Base-by-base conservation (phyloP, 140 eudicot genomes). In the Flaveria floridana region DNA sequence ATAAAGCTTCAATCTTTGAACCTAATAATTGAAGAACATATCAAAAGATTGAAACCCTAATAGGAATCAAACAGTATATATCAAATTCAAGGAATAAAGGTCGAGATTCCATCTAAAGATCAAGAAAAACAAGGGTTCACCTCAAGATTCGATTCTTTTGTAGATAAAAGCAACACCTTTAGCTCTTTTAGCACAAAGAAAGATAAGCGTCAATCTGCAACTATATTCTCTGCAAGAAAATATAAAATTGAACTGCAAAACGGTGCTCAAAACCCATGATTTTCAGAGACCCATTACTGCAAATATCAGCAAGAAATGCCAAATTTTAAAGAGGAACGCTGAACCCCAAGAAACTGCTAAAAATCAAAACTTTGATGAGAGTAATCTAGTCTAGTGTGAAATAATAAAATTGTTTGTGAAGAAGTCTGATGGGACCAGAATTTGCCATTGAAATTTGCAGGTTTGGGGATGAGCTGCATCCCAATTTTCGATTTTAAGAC, bases 151-250 rank as follows among this genome's bases (percentile, higher is more conserved):
- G 76, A 69, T 68, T 75, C 76, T 39, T 56, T 47, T 68, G 72
- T 9, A 68, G 62, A 53, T 19, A 68, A 74, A 80, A 61, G 44
- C 41, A 21, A 50, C 76, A 48, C 6, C 84, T 80, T 80, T 80
- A 75, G 10, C 47, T 63, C 41, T 34, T 64, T 64, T 14, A 39
- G 76, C 50, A 74, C 46, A 59, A 68, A 58, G 6, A 41, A 75
- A 68, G 80, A 80, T 80, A 80, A 75, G 80, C 73, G 48, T 52
- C 65, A 50, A 47, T 70, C 44, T 9, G 16, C 72, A 78, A 65
- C 34, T 72, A 72, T 79, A 79, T 79, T 79, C 83, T 41, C 68
- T 71, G 9, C 21, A 13, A 21, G 39, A 41, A 55, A 52, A 52
- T 7, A 19, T 25, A 47, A 70, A 70, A 9, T 70, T 28, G 16